Conservation (phyloP, 2,329 filamentous ascomycete genomes). For the Xenoacremonium recifei region DNA sequence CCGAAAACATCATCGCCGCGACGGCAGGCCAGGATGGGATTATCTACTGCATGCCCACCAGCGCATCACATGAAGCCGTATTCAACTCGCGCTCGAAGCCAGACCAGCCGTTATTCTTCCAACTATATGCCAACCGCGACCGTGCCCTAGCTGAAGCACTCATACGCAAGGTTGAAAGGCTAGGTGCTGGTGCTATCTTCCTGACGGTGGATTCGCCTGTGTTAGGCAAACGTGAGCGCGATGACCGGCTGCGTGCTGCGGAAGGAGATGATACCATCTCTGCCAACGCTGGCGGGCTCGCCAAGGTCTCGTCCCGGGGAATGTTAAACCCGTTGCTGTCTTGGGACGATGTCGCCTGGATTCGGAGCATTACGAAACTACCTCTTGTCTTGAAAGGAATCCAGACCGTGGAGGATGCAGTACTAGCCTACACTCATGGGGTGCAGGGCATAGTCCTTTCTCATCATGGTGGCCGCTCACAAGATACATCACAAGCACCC, state of each 20-base stretch:
- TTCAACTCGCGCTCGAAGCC: too few species aligned
- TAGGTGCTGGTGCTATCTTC: slow-evolving; percentile 21
- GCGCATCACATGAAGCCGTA: too few species aligned
- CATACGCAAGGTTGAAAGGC: slow-evolving; percentile 11
- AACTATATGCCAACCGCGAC: slow-evolving; percentile 28
- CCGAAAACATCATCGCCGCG: neutral
- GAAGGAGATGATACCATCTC: neutral
- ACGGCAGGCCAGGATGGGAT: slow-evolving; percentile 15
- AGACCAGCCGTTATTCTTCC: slow-evolving; percentile 44
- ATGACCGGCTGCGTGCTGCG: neutral
- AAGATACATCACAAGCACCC: slow-evolving; percentile 30
- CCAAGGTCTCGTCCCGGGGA: too few species aligned
- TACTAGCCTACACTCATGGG: slow-evolving; percentile 23
- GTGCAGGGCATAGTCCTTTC: slow-evolving; percentile 32
- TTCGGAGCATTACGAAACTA: slow-evolving; percentile 28
- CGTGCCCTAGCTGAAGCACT: slow-evolving; percentile 2
- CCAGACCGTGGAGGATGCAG: slow-evolving; percentile 32
- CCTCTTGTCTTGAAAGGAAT: slow-evolving; percentile 37
- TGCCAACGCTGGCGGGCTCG: too few species aligned
- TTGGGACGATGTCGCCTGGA: slow-evolving; percentile 32
- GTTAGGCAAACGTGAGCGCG: neutral
- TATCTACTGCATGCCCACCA: too few species aligned
- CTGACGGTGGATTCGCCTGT: neutral
- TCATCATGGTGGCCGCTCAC: slow-evolving; percentile 38
- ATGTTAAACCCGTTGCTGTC: too few species aligned